Percentiles rank a stretch among this genome's conserved stretches.
Evolutionary conservation across 2,329 filamentous ascomycete species (phyloP).

Genomic region (Alternaria incomplexa): DNA sequence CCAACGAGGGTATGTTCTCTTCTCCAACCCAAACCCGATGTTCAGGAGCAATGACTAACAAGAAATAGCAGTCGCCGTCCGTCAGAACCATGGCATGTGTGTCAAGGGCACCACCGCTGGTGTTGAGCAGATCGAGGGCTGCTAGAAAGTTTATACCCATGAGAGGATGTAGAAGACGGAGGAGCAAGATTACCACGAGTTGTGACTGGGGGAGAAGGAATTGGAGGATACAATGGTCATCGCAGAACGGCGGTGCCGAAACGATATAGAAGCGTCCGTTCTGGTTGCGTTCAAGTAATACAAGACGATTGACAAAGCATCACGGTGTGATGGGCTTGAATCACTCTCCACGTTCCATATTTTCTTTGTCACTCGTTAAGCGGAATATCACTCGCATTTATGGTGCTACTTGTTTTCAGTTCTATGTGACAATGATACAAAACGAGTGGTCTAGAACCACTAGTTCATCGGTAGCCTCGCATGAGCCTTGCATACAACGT

Average conservation of each 20-base stretch:
- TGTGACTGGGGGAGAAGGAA: neutral
- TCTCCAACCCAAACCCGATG: too few relatives aligned
- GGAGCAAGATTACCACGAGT: neutral
- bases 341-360: neutral
- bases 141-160: slow-evolving; percentile 2
- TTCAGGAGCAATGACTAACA: slow-evolving; percentile 10
- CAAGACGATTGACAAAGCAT: neutral
- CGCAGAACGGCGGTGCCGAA: neutral
- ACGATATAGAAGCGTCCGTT: neutral
- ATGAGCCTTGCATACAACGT: neutral
- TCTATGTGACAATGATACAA: neutral
- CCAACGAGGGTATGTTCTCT: slow-evolving; percentile 27
- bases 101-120: slow-evolving; percentile 17
- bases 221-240: neutral
- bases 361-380: neutral
- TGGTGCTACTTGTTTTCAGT: neutral
- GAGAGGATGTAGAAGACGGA: neutral
- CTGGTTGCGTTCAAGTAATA: neutral
- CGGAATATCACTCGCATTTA: neutral
- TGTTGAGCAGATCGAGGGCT: slow-evolving; percentile 7
- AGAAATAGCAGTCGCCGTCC: slow-evolving; percentile 29
- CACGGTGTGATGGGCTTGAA: neutral
- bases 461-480: neutral
- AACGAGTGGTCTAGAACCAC: neutral
- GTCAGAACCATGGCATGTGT: slow-evolving; percentile 48